Base-by-base conservation (phyloP, 768 basidiomycete genomes). In the Clitopilus passeckerianus region DNA sequence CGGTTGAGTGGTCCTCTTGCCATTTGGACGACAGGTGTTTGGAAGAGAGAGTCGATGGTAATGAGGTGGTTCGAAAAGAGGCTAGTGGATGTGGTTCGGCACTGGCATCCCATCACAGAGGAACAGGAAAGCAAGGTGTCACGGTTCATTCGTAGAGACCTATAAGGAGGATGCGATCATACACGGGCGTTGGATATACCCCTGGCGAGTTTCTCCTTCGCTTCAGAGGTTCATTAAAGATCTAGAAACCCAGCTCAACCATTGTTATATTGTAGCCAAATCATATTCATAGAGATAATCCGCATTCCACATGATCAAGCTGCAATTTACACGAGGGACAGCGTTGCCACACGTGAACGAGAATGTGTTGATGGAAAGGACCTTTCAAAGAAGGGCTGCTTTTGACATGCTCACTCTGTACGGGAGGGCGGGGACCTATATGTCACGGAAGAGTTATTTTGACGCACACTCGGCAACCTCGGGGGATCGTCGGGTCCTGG, bases 1-100 rank as follows among this genome's bases (percentile, higher is more conserved):
- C 57, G 59, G 57, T 61, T 66, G 0, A 57, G 59, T 23, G 86
- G 85, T 0, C 87, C 89, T 5, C 68, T 92, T 54, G 78, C 86
- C 0, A 74, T 92, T 33, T 89, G 84, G 86, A 91, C 89, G 33
- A 84, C 79, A 0, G 83, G 82, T 0, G 79, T 91, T 3, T 91
- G 90, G 90, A 60, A 85, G 62, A 76, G 75, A 57, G 89, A 92
- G 69, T 76, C 78, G 15, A 85, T 80, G 75, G 22, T 70, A 8
- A 80, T 91, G 76, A 82, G 90, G 7, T 84, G 78, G 74, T 60
- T 81, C 55, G 90, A 91, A 70, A 77, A 70, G 59, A 67, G 71
- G 33, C 62, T 89, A 43, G 76, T 90, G 16, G 67, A 74, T 16
- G 64, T 73, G 15, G 76, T 84, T 0, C 72, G 77, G 59, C 75